phyloP scores from a whole-genome alignment of 148 eudicot species.

The Linanthus parryae region DNA sequence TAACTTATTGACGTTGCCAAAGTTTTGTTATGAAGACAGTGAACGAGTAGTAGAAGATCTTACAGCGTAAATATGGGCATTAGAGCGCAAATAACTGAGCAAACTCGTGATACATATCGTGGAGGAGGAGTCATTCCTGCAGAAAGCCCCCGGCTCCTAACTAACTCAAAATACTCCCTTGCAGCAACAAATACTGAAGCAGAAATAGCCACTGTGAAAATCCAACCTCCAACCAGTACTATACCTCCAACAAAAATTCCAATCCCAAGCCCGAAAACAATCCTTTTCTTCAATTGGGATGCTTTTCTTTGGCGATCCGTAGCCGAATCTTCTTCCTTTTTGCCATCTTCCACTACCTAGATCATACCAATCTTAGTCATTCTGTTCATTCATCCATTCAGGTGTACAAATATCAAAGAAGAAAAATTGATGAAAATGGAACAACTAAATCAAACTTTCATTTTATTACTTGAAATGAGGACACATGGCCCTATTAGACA shows the following conservation, averaged over 20 bases:
- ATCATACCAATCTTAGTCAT: no score
- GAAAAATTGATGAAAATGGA: no score
- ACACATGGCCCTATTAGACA: no score
- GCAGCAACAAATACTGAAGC: conserved; percentile 64
- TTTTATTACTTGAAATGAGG: no score
- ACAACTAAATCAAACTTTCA: no score
- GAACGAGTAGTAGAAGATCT: conserved; percentile 21
- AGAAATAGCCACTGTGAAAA: conserved; percentile 70
- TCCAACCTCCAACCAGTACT: conserved; percentile 93
- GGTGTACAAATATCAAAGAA: no score
- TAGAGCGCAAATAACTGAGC: conserved; percentile 75
- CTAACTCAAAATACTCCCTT: conserved; percentile 89
- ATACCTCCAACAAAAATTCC: conserved; percentile 69
- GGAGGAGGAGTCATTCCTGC: conserved; percentile 98
- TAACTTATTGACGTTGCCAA: no score
- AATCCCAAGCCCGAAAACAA: conserved; percentile 74
- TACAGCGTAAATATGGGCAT: conserved; percentile 90
- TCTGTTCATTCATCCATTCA: no score
- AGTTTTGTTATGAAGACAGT: no score
- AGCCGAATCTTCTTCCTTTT: conserved; percentile 32
- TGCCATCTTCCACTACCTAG: no score
- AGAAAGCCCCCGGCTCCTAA: conserved; percentile 85
- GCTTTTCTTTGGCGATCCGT: conserved; percentile 38
- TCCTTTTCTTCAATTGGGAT: conserved; percentile 66
- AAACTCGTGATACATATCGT: conserved; percentile 82